Evolutionary conservation across 1,139 yeast genomes (phyloP).

Genomic region (Candida tetrigidarum): DNA sequence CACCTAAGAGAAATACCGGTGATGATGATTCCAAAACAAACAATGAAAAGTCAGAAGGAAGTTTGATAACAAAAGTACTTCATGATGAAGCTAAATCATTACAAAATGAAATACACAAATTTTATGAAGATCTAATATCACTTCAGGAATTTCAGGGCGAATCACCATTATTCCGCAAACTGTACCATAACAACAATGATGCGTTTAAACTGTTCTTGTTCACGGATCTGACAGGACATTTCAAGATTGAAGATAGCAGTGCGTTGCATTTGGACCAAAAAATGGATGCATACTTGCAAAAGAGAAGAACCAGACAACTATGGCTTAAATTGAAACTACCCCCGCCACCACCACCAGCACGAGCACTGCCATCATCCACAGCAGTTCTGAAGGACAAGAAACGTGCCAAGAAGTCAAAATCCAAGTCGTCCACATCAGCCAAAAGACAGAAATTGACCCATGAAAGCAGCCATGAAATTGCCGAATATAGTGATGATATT

Average conservation of each 20-base stretch:
- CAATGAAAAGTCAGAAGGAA: constrained; percentile 3
- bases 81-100: constrained; percentile 17
- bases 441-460: constrained; percentile 14
- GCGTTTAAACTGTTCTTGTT: constrained; percentile 10
- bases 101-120: constrained; percentile 16
- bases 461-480: background rate
- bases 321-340: constrained; percentile 16
- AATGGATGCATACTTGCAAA: constrained; percentile 26
- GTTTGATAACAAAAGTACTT: constrained; percentile 6
- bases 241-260: constrained; percentile 2
- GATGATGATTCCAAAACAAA: constrained; percentile 2
- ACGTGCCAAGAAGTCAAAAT: constrained; percentile 2
- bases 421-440: background rate
- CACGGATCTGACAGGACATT: constrained; percentile 5
- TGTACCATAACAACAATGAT: constrained; percentile 6
- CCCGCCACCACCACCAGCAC: constrained; percentile 11
- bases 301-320: constrained; percentile 21
- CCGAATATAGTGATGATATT: background rate
- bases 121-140: constrained; percentile 5
- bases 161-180: constrained; percentile 15
- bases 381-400: constrained; percentile 4
- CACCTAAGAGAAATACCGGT: constrained; percentile 5
- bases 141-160: constrained; percentile 4
- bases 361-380: background rate
- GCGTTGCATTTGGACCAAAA: constrained; percentile 22